Evolutionary conservation across 495 filamentous ascomycete species (phyloP).

Genomic region (Letharia columbiana): DNA sequence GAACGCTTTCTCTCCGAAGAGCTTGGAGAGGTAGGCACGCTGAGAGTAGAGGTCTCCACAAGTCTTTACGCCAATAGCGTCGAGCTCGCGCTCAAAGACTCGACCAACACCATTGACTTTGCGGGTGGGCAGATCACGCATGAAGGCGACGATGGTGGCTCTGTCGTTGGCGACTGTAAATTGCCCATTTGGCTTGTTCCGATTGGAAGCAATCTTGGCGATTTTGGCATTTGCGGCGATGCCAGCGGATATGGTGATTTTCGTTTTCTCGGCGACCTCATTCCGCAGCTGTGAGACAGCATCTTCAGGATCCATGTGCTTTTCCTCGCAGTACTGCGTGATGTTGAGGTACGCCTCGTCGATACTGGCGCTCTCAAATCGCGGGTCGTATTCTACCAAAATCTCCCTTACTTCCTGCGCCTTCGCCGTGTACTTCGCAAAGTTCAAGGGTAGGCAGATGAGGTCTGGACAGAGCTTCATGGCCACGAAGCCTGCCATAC

Average conservation of each 20-base stretch:
- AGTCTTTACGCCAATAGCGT: constrained; percentile 75
- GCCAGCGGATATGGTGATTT: constrained; percentile 86
- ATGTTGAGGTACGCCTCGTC: constrained; percentile 98
- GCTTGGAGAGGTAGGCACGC: constrained; percentile 57
- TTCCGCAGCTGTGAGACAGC: constrained; percentile 66
- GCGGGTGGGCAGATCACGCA: constrained; percentile 69
- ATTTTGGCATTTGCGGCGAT: constrained; percentile 89
- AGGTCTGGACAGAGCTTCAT: constrained; percentile 88
- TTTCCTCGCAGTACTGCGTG: constrained; percentile 70
- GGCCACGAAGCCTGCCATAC: constrained; percentile 94
- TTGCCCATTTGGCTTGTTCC: constrained; percentile 95
- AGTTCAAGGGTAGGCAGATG: constrained; percentile 73
- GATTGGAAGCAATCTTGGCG: constrained; percentile 90
- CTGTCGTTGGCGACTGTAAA: constrained; percentile 65
- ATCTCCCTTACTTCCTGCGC: constrained; percentile 80
- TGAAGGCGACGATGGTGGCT: constrained; percentile 69
- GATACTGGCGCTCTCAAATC: constrained; percentile 86
- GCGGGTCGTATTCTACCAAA: constrained; percentile 74
- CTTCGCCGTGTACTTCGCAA: constrained; percentile 85
- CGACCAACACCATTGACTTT: constrained; percentile 92
- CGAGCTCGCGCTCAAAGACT: constrained; percentile 87
- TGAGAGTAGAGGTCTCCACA: constrained; percentile 83
- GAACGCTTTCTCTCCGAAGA: constrained; percentile 89
- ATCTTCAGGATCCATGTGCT: constrained; percentile 59
- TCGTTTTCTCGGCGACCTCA: constrained; percentile 66